Evolutionary conservation across 495 filamentous ascomycete genomes (phyloP), one percentile per base, ranked within the genome.

Genomic region (Hypoxylon fragiforme): DNA sequence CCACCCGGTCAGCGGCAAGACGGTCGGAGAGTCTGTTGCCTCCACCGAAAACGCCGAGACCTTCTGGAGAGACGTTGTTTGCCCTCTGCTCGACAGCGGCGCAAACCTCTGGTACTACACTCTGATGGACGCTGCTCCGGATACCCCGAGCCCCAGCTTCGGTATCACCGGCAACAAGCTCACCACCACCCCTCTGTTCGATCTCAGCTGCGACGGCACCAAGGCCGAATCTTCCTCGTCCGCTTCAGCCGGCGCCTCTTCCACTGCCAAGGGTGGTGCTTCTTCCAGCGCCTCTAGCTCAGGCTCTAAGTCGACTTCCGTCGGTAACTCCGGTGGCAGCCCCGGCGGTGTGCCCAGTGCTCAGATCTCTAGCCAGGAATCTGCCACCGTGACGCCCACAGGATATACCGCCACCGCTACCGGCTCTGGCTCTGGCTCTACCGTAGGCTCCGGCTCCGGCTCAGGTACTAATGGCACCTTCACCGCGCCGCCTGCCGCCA

Each of bases 41-140:
- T 82, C 73, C 14, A 41, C 69, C 19, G 74, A 72, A n/a, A 95
- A 94, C 66, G 87, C 90, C 21, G 79, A 87, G 77, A 78, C 67
- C 19, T 96, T 84, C 75, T 96, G 89, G 88, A 78, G 88, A 52
- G 68, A 85, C 38, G 86, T 92, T 47, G 88, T 82, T 19, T 96
- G 92, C 80, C 49, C 67, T 44, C 70, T 88, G 28, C 84, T 91
- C 53, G 85, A 81, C 46, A 74, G 75, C 22, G 26, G 44, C 1
- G 73, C 72, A 70, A 90, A 89, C 71, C 84, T 82, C 46, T 95
- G 81, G 80, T 95, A 82, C 81, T 90, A 86, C 75, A 85, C 81
- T 21, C 80, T 91, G 9, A 79, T 88, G 62, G 89, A 92, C 54
- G 77, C 79, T 24, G 70, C 69, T 22, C 76, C 76, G 18, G 72